Evolutionary conservation across 2,329 filamentous ascomycete genomes (phyloP), one percentile per base, ranked within the genome.

Genomic region (Neonectria coccinea): DNA sequence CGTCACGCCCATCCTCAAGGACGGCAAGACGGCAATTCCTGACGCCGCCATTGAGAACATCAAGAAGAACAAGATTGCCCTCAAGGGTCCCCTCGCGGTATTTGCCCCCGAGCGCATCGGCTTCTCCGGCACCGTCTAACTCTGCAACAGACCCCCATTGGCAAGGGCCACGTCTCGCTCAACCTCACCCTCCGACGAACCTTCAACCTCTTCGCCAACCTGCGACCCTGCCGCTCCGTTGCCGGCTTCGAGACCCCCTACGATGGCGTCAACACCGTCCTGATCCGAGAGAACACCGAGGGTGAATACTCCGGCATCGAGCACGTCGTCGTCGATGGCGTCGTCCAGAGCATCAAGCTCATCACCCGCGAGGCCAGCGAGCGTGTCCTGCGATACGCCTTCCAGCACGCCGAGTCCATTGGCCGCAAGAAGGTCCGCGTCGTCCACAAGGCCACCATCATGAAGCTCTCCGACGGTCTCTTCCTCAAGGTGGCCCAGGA

Each of bases 391-490:
- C 91, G 94, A 79, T 99, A 94, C 82, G 96, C 97, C 76, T 99
- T 99, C 90, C 95, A 99, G 85, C 94, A 99, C 81, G 96, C 96
- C 74, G 88, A 96, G 82, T 89, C 93, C 75, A 92, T 97, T 78
- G 94, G 94, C 83, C 92, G 93, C 86, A 94, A 90, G 80, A 97
- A 97, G 92, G 95, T 98, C 77, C 93, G 94, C 78, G 95, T 94
- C 65, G 94, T 98, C 70, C 96, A 99, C 92, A 99, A 99, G 89
- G 96, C 96, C 81, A 98, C 96, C 79, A 99, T 99, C 86, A 99
- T 99, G 96, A 99, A 99, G 90, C 97, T 97, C 93, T 95, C 92
- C 79, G 96, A 99, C 81, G 96, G 96, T 84, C 92, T 99, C 67
- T 99, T 99, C 90, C 88, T 99, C 74, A 92, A 88, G 82, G 93